These are phyloP conservation scores for Penicillium egyptiacum DNA, from an alignment of 495 filamentous ascomycete species.

Conservation along the genomic window DNA sequence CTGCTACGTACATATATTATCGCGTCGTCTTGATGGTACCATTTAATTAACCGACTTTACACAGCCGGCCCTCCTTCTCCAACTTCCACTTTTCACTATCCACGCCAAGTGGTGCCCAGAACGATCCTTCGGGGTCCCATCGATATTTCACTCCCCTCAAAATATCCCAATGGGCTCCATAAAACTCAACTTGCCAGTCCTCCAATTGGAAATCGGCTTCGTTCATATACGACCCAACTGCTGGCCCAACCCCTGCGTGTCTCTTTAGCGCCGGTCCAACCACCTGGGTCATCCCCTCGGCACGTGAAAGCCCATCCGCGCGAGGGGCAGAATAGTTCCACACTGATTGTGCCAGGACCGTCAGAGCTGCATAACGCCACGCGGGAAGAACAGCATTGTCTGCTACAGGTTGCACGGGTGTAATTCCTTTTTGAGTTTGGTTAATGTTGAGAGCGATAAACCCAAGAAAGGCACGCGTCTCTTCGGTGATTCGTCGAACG, in stretches of 20 bases:
- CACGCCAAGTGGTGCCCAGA: constrained; percentile 1
- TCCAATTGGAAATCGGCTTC: constrained; percentile 3
- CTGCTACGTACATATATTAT: background rate
- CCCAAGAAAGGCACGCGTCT: constrained; percentile 1
- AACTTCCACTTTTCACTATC: background rate
- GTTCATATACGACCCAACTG: constrained; percentile 2
- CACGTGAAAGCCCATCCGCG: constrained; percentile 3
- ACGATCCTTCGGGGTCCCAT: constrained; percentile 1
- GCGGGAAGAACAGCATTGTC: background rate
- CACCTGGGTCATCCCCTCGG: constrained; percentile 1
- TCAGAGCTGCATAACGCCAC: constrained; percentile 2
- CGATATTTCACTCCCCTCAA: constrained; percentile 1
- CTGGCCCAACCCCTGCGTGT: background rate
- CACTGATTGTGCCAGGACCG: background rate
- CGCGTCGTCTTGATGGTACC: background rate
- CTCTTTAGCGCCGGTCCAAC: background rate
- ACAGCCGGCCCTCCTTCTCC: constrained; percentile 1
- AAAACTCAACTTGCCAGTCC: constrained; percentile 1
- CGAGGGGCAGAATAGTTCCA: constrained; percentile 3
- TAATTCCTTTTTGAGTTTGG: constrained; percentile 3
- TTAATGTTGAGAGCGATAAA: constrained; percentile 2
- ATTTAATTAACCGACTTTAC: constrained; percentile 3
- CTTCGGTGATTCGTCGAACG: constrained; percentile 3
- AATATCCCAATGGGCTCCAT: constrained; percentile 1
- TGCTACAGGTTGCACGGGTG: constrained; percentile 1